A percentile compares a stretch with the other conserved stretches of the same genome.
Conservation (phyloP, 1,284 basidiomycete species). For the Tremellales sp. region DNA sequence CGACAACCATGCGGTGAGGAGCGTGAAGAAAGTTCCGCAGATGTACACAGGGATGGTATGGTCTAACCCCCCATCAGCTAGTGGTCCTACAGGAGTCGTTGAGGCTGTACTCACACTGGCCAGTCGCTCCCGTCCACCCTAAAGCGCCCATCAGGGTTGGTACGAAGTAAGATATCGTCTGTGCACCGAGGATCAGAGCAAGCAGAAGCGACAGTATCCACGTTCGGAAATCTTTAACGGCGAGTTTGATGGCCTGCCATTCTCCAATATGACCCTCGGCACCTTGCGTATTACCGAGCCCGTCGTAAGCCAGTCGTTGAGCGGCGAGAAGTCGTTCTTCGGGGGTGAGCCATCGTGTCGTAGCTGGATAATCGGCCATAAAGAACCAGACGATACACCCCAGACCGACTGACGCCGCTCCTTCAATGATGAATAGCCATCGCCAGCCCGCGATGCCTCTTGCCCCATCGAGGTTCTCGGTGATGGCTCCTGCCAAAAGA, state of each 20-base stretch:
- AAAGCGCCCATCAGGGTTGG: slow-evolving; percentile 37
- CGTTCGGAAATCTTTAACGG: slow-evolving; percentile 40
- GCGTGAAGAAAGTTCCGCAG: slow-evolving; percentile 42
- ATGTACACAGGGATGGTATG: too few relatives aligned
- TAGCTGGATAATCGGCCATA: slow-evolving; percentile 47
- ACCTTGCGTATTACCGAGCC: slow-evolving; percentile 36
- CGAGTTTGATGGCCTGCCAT: slow-evolving; percentile 32
- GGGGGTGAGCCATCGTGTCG: slow-evolving; percentile 49
- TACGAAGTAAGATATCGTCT: slow-evolving; percentile 47
- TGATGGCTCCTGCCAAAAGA: slow-evolving; percentile 29
- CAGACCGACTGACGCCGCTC: too few relatives aligned
- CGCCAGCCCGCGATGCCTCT: slow-evolving; percentile 3
- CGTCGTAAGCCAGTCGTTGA: slow-evolving; percentile 48
- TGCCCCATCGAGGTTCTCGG: slow-evolving; percentile 10
- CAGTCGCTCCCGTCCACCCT: slow-evolving; percentile 32
- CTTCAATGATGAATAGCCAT: slow-evolving; percentile 25
- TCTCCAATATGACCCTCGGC: slow-evolving; percentile 18
- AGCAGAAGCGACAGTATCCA: slow-evolving; percentile 38
- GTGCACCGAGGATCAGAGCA: slow-evolving; percentile 38
- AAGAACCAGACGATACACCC: slow-evolving; percentile 38
- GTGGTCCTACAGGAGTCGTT: background rate
- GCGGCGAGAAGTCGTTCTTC: slow-evolving; percentile 50
- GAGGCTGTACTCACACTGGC: slow-evolving; percentile 25
- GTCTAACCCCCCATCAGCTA: background rate
- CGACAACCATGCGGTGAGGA: slow-evolving; percentile 48